phyloP scores from a whole-genome alignment of 331 rosid genomes.

The Arachis monticola region DNA sequence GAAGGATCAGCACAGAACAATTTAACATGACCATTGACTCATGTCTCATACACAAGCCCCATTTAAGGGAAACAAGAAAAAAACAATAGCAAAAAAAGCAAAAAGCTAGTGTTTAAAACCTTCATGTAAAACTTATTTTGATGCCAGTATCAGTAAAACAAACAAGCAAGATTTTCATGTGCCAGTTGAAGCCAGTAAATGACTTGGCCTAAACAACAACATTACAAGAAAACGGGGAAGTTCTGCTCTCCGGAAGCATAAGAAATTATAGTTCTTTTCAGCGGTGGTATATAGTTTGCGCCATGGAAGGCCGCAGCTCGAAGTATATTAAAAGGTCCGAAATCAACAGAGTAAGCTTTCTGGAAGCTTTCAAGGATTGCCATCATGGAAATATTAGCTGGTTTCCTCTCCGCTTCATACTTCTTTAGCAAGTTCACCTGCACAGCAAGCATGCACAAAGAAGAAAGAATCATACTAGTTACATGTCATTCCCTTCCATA shows the following conservation, averaged over 20 bases:
- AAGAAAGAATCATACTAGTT: neutral
- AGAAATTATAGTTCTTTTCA: constrained; percentile 81
- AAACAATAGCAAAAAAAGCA: neutral
- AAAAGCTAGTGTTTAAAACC: neutral
- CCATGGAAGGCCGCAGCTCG: constrained; percentile 91
- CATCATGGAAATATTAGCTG: constrained; percentile 80
- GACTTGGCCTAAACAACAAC: constrained; percentile 6
- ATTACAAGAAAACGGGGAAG: constrained; percentile 66
- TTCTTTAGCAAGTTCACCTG: constrained; percentile 78
- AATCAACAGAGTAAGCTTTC: constrained; percentile 86
- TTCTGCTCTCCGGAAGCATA: constrained; percentile 88
- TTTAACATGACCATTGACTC: neutral
- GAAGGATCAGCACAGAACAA: constrained; percentile 4
- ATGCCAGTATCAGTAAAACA: neutral
- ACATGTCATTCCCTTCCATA: too few relatives aligned
- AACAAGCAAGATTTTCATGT: constrained; percentile 12
- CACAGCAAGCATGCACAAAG: constrained; percentile 25
- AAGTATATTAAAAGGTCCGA: constrained; percentile 79
- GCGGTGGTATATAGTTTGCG: constrained; percentile 72
- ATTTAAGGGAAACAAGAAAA: neutral
- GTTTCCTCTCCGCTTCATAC: constrained; percentile 82
- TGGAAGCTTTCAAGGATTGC: constrained; percentile 87
- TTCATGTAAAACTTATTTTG: constrained; percentile 21
- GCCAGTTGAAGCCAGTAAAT: constrained; percentile 1
- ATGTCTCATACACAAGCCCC: neutral